phyloP scores from a whole-genome alignment of 2,329 filamentous ascomycete genomes.

The Xylaria arbuscula region DNA sequence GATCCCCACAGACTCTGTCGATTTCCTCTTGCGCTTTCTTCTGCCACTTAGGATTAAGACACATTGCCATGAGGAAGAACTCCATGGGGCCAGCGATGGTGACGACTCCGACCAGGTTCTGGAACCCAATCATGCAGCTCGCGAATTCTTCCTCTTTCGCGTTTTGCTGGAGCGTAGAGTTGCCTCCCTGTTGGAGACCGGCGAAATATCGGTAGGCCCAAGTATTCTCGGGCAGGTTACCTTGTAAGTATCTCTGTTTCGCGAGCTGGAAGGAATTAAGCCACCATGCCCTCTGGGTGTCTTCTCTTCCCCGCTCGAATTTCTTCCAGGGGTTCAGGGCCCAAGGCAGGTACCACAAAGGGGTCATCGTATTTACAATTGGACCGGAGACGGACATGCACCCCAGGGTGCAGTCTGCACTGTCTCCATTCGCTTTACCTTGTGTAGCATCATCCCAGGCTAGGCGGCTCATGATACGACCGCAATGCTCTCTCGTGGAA shows the following conservation, averaged over 20 bases:
- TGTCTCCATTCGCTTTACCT: slow-evolving; percentile 58
- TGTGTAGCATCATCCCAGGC: slow-evolving; percentile 63
- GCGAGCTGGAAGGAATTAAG: slow-evolving; percentile 55
- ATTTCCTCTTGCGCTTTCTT: slow-evolving; percentile 66
- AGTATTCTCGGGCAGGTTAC: slow-evolving; percentile 57
- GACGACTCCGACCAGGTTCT: slow-evolving; percentile 63
- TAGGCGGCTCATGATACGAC: slow-evolving; percentile 61
- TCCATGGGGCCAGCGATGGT: slow-evolving; percentile 62
- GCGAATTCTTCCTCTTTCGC: slow-evolving; percentile 59
- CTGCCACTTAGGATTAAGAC: slow-evolving; percentile 64
- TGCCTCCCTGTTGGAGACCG: slow-evolving; percentile 56
- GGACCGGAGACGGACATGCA: slow-evolving; percentile 65
- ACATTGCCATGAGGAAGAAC: slow-evolving; percentile 65
- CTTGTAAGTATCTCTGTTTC: slow-evolving; percentile 55
- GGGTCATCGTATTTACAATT: slow-evolving; percentile 62
- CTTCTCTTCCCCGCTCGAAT: slow-evolving; percentile 58
- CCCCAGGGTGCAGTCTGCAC: slow-evolving; percentile 59
- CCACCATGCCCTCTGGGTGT: slow-evolving; percentile 60
- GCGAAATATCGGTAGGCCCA: slow-evolving; percentile 63
- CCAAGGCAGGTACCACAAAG: slow-evolving; percentile 59
- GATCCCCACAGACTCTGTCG: slow-evolving; percentile 65
- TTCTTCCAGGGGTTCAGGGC: slow-evolving; percentile 61
- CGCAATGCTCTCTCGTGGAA: slow-evolving; percentile 61
- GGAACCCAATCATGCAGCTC: slow-evolving; percentile 63
- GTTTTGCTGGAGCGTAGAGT: slow-evolving; percentile 54